Conservation (phyloP, 2,329 filamentous ascomycete genomes). For the Penicillium fuscoglaucum region DNA sequence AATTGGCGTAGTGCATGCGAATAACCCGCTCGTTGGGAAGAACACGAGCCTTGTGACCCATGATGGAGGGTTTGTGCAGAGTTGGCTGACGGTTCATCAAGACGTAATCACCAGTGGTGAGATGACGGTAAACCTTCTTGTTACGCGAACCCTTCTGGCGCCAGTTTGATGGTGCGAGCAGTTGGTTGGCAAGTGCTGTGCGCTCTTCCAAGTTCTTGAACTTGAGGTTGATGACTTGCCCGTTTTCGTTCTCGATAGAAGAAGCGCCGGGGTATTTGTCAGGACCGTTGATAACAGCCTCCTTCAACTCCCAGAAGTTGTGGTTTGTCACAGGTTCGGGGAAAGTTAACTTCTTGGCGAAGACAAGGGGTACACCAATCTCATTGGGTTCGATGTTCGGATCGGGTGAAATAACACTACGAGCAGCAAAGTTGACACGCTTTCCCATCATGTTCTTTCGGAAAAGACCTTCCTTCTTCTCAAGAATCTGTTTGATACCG, state of each 20-base stretch:
- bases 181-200: slow-evolving; percentile 84
- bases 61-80: slow-evolving; percentile 97
- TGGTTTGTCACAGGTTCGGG: slow-evolving; percentile 96
- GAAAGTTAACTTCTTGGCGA: slow-evolving; percentile 92
- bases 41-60: slow-evolving; percentile 92
- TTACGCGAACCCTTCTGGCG: slow-evolving; percentile 74
- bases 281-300: slow-evolving; percentile 91
- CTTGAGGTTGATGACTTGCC: slow-evolving; percentile 82
- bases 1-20: slow-evolving; percentile 99
- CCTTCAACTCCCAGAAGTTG: slow-evolving; percentile 93
- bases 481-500: slow-evolving; percentile 94
- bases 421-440: slow-evolving; percentile 95
- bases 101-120: slow-evolving; percentile 95
- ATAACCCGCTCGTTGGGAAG: slow-evolving; percentile 94
- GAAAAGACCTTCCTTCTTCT: slow-evolving; percentile 98
- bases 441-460: slow-evolving; percentile 99
- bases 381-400: slow-evolving; percentile 99
- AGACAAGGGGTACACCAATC: slow-evolving; percentile 97
- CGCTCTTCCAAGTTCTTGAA: slow-evolving; percentile 88
- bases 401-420: slow-evolving; percentile 96
- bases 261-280: slow-evolving; percentile 93
- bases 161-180: slow-evolving; percentile 79
- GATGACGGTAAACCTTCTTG: slow-evolving; percentile 95
- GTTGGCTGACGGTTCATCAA: slow-evolving; percentile 99
- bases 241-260: slow-evolving; percentile 93